Base-by-base conservation (phyloP, 495 filamentous ascomycete species). In the Hypoxylon lienhwacheense region DNA sequence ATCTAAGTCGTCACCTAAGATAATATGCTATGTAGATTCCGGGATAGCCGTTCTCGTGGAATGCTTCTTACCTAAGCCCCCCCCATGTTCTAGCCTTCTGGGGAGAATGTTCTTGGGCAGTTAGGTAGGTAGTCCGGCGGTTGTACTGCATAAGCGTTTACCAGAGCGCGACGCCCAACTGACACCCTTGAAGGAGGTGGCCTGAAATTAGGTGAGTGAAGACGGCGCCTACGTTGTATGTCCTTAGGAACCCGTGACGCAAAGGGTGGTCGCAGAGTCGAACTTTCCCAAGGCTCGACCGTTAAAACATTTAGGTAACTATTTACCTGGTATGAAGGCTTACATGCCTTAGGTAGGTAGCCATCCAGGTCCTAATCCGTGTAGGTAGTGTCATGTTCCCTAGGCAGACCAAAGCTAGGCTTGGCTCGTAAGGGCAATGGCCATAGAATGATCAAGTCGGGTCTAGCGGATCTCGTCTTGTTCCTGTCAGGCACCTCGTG, bases 121-220 rank as follows among this genome's bases (percentile, higher is more conserved):
- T 40, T 28, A 10, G 33, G 26, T 32, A 20, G 22, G 34, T 17
- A 32, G 20, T 40, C 35, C 14, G 33, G 26, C 14, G 34, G 51
- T 61, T 61, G 47, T 52, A 61, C 58, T 21, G 31, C 58, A 52
- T 55, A 20, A 24, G 25, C 51, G 45, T 55, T 61, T 51, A 44
- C 5, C 33, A 41, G 51, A 45, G 50, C 28, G 57, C 34, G 47
- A 54, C 35, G 51, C 51, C 19, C 19, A 55, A 45, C 29, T 47
- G 16, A 20, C 34, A 54, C 14, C 43, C 33, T 47, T 43, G 42
- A 43, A n/a, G 10, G 43, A 14, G 12, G 47, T 11, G 14, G 24
- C 29, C 10, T 41, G 25, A n/a, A n/a, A 7, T 3, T 26, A 22
- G 37, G 14, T 24, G 20, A 31, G 17, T 26, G 5, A 28, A 36